Base-by-base conservation (phyloP, 2,329 filamentous ascomycete species). In the Penicillium sp. region DNA sequence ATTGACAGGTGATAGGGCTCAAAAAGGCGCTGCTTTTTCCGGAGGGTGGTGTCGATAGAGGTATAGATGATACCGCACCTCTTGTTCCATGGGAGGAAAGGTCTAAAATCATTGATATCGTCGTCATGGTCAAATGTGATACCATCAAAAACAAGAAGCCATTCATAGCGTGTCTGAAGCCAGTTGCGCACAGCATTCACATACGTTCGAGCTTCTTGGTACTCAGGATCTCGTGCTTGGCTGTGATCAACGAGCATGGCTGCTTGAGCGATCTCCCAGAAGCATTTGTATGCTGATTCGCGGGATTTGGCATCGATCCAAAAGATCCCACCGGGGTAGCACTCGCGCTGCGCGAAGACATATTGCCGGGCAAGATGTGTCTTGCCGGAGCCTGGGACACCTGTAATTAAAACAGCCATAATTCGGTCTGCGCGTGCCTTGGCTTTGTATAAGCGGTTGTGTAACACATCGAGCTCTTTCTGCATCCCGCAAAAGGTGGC, bases 281-380 rank as follows among this genome's bases (percentile, higher is more conserved):
- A 86, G 20, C 78, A 79, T 33, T 79, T 76, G 36, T 76, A 75
- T 21, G 80, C 70, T 34, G 83, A 79, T 36, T 78, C 67, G 3
- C 70, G 58, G 1, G 77, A 79, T 48, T 80, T 82, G 7, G 80
- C 79, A 33, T 80, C 75, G 11, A 86, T 73, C 83, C 83, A 87
- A 59, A 84, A 87, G 29, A 85, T 72, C 1, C 83, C 83, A 2
- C 81, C 81, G 0, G 77, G 75, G 50, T 82, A 86, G 44, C 77
- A 68, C 4, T 72, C 63, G 23, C 71, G 76, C 51, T 84, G 76
- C 4, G 69, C 61, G 51, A 80, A 84, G 19, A 84, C 75, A 56
- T 86, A 86, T 59, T 86, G 73, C 3, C 83, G 73, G 18, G 81
- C 81, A 10, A 86, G 66, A 53, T 86, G 82, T 1, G 80, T 81